Evolutionary conservation across 371 early-diverging fungal genomes (phyloP), one percentile per base, ranked within the genome.

Genomic region (Syncephalis fuscata): DNA sequence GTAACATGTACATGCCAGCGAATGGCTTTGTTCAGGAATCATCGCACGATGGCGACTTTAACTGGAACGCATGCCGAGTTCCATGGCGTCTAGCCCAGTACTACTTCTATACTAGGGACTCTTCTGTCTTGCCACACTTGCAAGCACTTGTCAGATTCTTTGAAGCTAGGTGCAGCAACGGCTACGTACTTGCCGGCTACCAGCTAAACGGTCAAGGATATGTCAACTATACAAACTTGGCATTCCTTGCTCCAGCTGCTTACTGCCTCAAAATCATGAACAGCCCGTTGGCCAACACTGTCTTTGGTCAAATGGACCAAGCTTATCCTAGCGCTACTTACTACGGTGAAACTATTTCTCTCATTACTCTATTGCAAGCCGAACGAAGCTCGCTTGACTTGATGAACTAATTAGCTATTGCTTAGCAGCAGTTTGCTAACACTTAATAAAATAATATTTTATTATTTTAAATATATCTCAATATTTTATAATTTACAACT

Each of bases 61-160:
- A 61, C 48, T 61, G 61, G 61, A 61, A 61, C 48, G 53, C 55
- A 7, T 61, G 61, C 40, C 61, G 61, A 39, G 61, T 61, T 15
- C 61, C 61, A 56, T 61, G 41, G 41, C 41, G 41, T 41, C 41
- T 41, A 19, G 21, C 41, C 8, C 16, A 19, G 8, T 41, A 41
- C 41, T 41, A 41, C 21, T 8, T 41, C n/a, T 4, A 8, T 8
- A 19, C 8, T 16, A 8, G 41, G 3, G 41, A 41, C n/a, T 7
- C 8, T n/a, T 21, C 19, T 4, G n/a, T 41, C 8, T 8, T 7
- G 8, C 41, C 41, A 16, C 16, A 19, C 21, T 21, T 41, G 19
- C 8, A 41, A 8, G 41, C n/a, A 3, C 4, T 19, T 4, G n/a
- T 5, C 16, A 4, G 21, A 16, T 41, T 41, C 41, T 41, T 41